Conservation (phyloP, 2,329 filamentous ascomycete genomes). For the Dendrostoma leiphaemia region DNA sequence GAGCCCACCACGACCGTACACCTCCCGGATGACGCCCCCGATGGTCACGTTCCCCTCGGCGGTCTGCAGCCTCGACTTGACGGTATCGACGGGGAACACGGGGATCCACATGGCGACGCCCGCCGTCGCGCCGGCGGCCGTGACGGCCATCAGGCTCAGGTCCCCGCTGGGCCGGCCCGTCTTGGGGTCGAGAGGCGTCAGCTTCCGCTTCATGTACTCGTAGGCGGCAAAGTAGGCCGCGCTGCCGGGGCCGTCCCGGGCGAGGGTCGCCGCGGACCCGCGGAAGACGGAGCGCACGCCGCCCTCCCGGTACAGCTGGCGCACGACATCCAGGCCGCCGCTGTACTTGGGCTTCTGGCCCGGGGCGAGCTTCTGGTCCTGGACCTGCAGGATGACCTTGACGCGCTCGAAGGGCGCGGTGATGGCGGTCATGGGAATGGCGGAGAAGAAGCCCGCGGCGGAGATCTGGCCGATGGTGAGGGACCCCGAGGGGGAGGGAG, state of each 20-base stretch:
- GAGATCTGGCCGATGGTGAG: conserved; percentile 86
- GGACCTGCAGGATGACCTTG: conserved; percentile 96
- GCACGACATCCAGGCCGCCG: conserved; percentile 85
- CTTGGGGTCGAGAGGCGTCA: conserved; percentile 78
- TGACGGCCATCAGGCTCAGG: conserved; percentile 78
- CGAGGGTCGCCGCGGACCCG: conserved; percentile 84
- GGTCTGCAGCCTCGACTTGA: conserved; percentile 92
- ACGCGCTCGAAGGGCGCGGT: conserved; percentile 99
- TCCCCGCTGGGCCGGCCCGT: conserved; percentile 72
- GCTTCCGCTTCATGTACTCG: conserved; percentile 84
- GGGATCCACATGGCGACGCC: conserved; percentile 99
- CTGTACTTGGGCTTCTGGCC: conserved; percentile 92
- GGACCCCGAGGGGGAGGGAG: conserved; percentile 63
- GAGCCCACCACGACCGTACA: conserved; percentile 81
- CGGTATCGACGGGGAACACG: conserved; percentile 94
- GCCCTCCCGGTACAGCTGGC: conserved; percentile 88
- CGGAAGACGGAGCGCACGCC: conserved; percentile 91
- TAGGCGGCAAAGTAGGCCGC: conserved; percentile 98
- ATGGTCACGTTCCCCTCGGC: conserved; percentile 83
- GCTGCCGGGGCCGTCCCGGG: conserved; percentile 86
- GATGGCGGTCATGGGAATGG: conserved; percentile 95
- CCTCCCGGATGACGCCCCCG: conserved; percentile 71
- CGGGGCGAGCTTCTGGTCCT: conserved; percentile 80
- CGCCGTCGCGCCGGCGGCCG: conserved; percentile 82
- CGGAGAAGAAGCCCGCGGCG: conserved; percentile 93